Conservation (phyloP, 768 basidiomycete species). For the Collybiopsis confluens region DNA sequence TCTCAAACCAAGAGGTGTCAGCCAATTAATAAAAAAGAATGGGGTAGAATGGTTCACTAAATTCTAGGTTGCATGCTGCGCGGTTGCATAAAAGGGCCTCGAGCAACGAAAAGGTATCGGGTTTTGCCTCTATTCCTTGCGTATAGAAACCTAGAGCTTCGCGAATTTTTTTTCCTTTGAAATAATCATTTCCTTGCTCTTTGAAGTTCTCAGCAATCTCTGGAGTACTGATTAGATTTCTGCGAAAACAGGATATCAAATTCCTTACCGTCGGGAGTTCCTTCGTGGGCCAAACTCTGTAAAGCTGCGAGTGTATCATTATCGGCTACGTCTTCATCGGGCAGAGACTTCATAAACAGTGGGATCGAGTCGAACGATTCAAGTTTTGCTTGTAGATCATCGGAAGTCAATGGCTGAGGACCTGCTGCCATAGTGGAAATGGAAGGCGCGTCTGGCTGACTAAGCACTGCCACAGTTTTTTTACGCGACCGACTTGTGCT, state of each 20-base stretch:
- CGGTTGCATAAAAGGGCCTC: slow-evolving; percentile 83
- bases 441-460: neutral
- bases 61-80: slow-evolving; percentile 89
- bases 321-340: slow-evolving; percentile 55
- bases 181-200: slow-evolving; percentile 94
- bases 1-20: slow-evolving; percentile 37
- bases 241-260: slow-evolving; percentile 8
- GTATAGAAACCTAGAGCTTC: slow-evolving; percentile 90
- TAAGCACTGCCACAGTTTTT: neutral
- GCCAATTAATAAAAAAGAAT: neutral
- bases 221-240: slow-evolving; percentile 22
- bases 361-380: slow-evolving; percentile 63
- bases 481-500: neutral
- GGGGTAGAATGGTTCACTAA: slow-evolving; percentile 47
- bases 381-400: slow-evolving; percentile 33
- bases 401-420: slow-evolving; percentile 29
- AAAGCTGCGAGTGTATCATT: slow-evolving; percentile 74
- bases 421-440: slow-evolving; percentile 17
- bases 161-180: slow-evolving; percentile 77
- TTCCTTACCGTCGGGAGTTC: slow-evolving; percentile 87
- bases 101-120: slow-evolving; percentile 51
- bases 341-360: slow-evolving; percentile 89
- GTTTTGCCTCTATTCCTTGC: slow-evolving; percentile 83
- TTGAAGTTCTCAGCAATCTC: slow-evolving; percentile 93
- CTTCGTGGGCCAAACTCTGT: slow-evolving; percentile 83